Base-by-base conservation (phyloP, 73 alveolate genomes). In the Paramecium octaurelia region DNA sequence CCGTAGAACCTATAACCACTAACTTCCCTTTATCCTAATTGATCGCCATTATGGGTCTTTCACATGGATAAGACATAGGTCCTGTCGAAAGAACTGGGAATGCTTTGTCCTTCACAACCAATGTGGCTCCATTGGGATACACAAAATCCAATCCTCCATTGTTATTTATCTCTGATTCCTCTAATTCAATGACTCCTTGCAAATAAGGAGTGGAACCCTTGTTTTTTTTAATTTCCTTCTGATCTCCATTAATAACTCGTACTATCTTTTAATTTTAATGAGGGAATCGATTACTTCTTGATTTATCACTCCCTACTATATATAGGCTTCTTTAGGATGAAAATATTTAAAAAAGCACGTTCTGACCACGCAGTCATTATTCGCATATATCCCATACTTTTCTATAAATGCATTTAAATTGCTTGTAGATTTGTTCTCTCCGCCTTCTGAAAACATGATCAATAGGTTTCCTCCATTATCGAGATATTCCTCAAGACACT, bases 101-200 rank as follows among this genome's bases (percentile, higher is more conserved):
- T n/a, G 98, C 96, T 0, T 99, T 99, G 76, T 94, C 92, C 84
- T 96, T 90, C 27, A 98, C 98, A 73, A 96, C 96, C 21, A 98
- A 84, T 12, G 99, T 94, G 31, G 99, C 98, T 27, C 99, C 99
- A 93, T 96, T 98, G 1, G 99, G 99, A 96, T 95, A 98, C 11
- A 98, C 98, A 35, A 98, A 97, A 64, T 97, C 96, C 77, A 98
- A 89, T 12, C 99, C 98, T 64, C 85, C 98, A 96, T 60, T 97
- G 90, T 77, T 97, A 94, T 92, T 97, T 91, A 84, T 97, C 77
- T 96, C 95, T 92, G 73, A 80, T 75, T 92, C 93, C 24, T 80
- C 85, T 20, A 70, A 76, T 44, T 87, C 95, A 14, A 92, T 69
- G 21, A 84, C 96, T 73, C 93, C 92, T 4, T 88, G 90, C 38